Base-by-base conservation (phyloP, 257 asterid species). In the Nicotiana sylvestris region DNA sequence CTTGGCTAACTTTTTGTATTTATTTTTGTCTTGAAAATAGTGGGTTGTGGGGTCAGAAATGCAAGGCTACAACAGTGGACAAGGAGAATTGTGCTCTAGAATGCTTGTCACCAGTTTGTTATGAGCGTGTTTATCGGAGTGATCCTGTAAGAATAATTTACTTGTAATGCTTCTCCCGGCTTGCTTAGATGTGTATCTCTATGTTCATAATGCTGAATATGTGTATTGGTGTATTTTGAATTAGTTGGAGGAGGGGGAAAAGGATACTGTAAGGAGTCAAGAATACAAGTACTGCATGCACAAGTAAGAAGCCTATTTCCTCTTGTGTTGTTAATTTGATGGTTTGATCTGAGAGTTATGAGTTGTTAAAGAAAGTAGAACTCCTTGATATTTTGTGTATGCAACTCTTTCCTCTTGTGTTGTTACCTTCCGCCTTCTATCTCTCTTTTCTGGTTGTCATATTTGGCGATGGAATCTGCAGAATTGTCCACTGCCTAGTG, bases 191-290 rank as follows among this genome's bases (percentile, higher is more conserved):
- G 10, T 61, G 27, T 56, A 21, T 77, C 9, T n/a, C 4, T 67
- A 67, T 32, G 21, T 4, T 37, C 57, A 17, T 61, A 46, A 74
- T 29, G 10, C 76, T 84, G 65, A 21, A 13, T 49, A 10, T 83
- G 4, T 27, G 66, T 77, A 53, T 55, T 55, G 25, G 55, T 77
- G 81, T 62, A 82, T 87, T 82, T 83, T 87, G 83, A 62, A 81
- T 64, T 77, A 96, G 98, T 84, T 96, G 96, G 97, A 92, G 90
- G 98, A 94, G 87, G 99, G 99, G 81, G 99, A 96, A 88, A 94
- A 89, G 77, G 98, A 96, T 82, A 85, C 83, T 33, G 51, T 87
- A 65, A 92, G 99, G 89, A 91, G 91, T 82, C 91, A 94, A 51
- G 99, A 94, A 85, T 94, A 90, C 90, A 96, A 96, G 88, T 96